Base-by-base conservation (phyloP, 2,329 filamentous ascomycete genomes). In the Ophiostoma ulmi region DNA sequence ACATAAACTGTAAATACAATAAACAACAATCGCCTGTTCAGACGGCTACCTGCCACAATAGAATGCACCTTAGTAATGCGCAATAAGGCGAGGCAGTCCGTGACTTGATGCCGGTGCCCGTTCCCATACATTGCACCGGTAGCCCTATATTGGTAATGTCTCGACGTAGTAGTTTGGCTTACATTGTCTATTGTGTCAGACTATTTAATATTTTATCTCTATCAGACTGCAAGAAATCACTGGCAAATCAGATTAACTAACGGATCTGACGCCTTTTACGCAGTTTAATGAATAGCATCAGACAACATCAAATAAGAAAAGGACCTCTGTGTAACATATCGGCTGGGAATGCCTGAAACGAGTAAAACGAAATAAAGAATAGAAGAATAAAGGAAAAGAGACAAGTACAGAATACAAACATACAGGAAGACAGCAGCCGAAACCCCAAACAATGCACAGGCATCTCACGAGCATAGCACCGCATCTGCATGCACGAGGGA, bases 401-500 rank as follows among this genome's bases (percentile, higher is more conserved):
- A 20, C 14, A 17, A 17, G 13, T 10, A 58, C n/a, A 22, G 7
- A n/a, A 22, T 11, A 31, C 31, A 31, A 31, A 31, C 31, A 31
- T 31, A 31, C 44, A 52, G 20, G 44, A 7, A 6, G 55, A 63
- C 26, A 52, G 26, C 58, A 63, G 58, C 58, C 26, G 26, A 63
- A 35, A 63, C 58, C 52, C 44, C n/a, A 35, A 63, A 63, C 14
- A 63, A 63, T 63, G n/a, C 58, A 63, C 58, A 35, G 36, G 58
- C 26, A 63, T 31, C 13, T 11, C 14, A 55, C 52, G n/a, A 55
- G 52, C 52, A 63, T 26, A 35, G 58, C 26, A 35, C 13, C 8
- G 58, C 58, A 35, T 63, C 58, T 63, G 58, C 58, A 35, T 61
- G 22, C 58, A 63, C 11, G n/a, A 63, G 55, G 14, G 55, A 31